Percentiles rank a stretch among this genome's conserved stretches.
Evolutionary conservation across 805 yeast genomes (phyloP).

Genomic region (Wickerhamomyces bovis): DNA sequence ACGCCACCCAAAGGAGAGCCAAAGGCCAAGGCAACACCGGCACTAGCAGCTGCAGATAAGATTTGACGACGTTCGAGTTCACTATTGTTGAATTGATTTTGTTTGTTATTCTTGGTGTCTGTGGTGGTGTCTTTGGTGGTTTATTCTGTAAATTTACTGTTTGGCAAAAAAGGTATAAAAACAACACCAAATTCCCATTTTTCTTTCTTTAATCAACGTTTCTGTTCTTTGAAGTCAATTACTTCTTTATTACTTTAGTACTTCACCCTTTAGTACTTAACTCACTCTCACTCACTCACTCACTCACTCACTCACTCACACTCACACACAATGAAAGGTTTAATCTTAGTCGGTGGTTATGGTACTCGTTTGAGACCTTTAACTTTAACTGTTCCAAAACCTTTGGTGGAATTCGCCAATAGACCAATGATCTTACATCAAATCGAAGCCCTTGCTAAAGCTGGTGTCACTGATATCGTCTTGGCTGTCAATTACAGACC

Average conservation of each 20-base stretch:
- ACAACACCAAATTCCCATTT: background rate
- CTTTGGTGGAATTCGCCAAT: constrained; percentile 96
- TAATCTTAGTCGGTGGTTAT: constrained; percentile 98
- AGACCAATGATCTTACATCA: constrained; percentile 99
- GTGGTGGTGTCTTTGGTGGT: constrained; percentile 52
- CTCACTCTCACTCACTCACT: too few relatives aligned
- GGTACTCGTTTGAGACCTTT: constrained; percentile 99
- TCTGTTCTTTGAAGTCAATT: background rate
- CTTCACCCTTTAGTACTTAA: too few relatives aligned
- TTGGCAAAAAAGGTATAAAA: constrained; percentile 15
- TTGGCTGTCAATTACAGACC: constrained; percentile 99
- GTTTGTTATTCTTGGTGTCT: constrained; percentile 41
- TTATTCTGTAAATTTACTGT: constrained; percentile 38
- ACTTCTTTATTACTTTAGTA: too few relatives aligned
- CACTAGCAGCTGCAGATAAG: constrained; percentile 49
- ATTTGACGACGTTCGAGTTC: constrained; percentile 47
- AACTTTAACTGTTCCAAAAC: constrained; percentile 92
- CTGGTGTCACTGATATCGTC: constrained; percentile 98
- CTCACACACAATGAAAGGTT: constrained; percentile 71
- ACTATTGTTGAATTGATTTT: constrained; percentile 36
- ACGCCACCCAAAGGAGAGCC: constrained; percentile 59
- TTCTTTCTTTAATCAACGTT: background rate
- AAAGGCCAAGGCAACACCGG: constrained; percentile 57
- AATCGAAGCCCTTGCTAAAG: constrained; percentile 94
- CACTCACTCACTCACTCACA: too few relatives aligned